A percentile compares a stretch with the other conserved stretches of the same genome.
Evolutionary conservation across 345 rosid species (phyloP).

Genomic region (Bruguiera gymnorhiza): DNA sequence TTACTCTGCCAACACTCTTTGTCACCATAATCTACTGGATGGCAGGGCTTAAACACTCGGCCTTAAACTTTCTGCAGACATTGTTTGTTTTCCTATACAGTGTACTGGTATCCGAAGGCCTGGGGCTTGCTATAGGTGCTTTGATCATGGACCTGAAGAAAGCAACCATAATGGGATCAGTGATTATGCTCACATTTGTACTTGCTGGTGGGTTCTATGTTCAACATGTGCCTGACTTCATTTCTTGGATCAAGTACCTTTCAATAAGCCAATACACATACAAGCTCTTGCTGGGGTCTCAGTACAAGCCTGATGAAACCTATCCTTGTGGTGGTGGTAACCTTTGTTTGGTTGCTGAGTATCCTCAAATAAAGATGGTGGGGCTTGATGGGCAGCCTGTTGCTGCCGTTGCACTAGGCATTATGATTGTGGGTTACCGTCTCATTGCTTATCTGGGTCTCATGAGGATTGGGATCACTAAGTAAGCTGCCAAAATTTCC

Average conservation of each 20-base stretch:
- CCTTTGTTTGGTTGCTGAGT: conserved; percentile 45
- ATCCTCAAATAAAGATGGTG: conserved; percentile 32
- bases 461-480: conserved; percentile 37
- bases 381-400: conserved; percentile 38
- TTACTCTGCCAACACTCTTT: conserved; percentile 55
- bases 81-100: conserved; percentile 35
- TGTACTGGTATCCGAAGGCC: conserved; percentile 47
- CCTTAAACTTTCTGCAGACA: conserved; percentile 40
- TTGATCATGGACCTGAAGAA: conserved; percentile 41
- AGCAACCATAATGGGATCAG: conserved; percentile 39
- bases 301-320: conserved; percentile 32
- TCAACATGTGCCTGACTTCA: conserved; percentile 45
- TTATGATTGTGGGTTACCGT: conserved; percentile 45
- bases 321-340: conserved; percentile 25
- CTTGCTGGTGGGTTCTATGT: conserved; percentile 53
- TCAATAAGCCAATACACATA: conserved; percentile 41
- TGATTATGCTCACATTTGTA: conserved; percentile 35
- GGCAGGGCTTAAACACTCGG: conserved; percentile 54
- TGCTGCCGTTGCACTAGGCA: conserved; percentile 30
- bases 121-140: conserved; percentile 60
- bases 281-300: conserved; percentile 46
- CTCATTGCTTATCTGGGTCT: conserved; percentile 49
- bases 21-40: conserved; percentile 60
- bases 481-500: background rate
- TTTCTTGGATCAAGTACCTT: conserved; percentile 44